Base-by-base conservation (phyloP, 495 filamentous ascomycete genomes). In the Corynascus novoguineensis region DNA sequence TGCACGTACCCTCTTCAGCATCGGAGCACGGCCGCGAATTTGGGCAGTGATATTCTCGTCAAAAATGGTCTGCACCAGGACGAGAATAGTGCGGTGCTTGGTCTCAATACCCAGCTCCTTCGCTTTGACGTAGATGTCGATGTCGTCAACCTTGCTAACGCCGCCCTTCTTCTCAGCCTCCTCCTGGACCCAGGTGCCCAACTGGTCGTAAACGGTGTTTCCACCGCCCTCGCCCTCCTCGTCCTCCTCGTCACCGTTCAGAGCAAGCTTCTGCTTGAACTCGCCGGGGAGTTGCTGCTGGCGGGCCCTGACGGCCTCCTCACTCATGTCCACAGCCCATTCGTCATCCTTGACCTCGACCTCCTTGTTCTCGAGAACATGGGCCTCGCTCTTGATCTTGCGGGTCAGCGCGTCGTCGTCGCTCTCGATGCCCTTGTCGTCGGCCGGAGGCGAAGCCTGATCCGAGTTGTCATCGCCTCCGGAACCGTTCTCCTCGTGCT, bases 311-410 rank as follows among this genome's bases (percentile, higher is more conserved):
- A 98, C 87, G 60, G 93, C 93, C 68, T 90, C 92, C 63, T 88
- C 89, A 56, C 92, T 96, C 73, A 92, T 87, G 69, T 98, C 93
- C 52, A 97, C 89, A 44, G 89, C 85, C 93, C 93, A 98, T 51
- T 95, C 81, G 59, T 92, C 87, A 50, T 96, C 90, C 67, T 91
- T 86, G 65, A 81, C 78, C 61, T 86, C 86, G 21, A 77, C 70
- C 14, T 46, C 47, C 52, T 67, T 72, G 61, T 55, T 84, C 45
- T 68, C 86, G 57, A 96, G 83, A 38, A 81, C 82, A 71, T 90
- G 82, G 58, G 91, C 91, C 63, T 86, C 87, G 56, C 84, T 79
- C 61, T 90, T 90, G 76, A 96, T 93, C 63, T 85, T 87, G 66
- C 90, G 89, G 62, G 89, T 96, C 58, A 96, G 77, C 68, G 90